Percentiles rank a stretch among this genome's conserved stretches.
These are phyloP conservation scores for Lentinus brumalis DNA, from an alignment of 768 basidiomycete species.

Conservation along the genomic window DNA sequence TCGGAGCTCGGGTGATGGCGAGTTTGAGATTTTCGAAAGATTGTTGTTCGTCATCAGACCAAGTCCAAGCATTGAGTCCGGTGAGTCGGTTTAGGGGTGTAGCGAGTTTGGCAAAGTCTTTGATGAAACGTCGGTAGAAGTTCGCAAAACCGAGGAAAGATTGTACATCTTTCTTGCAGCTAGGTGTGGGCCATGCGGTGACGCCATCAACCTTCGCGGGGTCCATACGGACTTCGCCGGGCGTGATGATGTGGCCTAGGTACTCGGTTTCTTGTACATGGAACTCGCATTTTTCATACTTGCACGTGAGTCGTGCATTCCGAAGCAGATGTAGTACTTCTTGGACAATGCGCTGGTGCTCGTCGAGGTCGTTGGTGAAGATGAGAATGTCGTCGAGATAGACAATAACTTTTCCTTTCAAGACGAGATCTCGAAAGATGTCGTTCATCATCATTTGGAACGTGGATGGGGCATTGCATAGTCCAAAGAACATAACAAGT, in stretches of 20 bases:
- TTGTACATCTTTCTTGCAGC: conserved; percentile 17
- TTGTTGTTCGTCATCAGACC: background rate
- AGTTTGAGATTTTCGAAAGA: conserved; percentile 3
- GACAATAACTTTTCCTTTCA: conserved; percentile 34
- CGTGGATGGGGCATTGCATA: conserved; percentile 38
- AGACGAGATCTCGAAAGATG: conserved; percentile 32
- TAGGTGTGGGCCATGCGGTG: conserved; percentile 27
- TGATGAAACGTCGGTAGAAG: conserved; percentile 32
- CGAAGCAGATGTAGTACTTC: conserved; percentile 26
- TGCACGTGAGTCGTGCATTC: conserved; percentile 34
- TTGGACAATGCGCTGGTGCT: conserved; percentile 22
- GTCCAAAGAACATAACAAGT: conserved; percentile 41
- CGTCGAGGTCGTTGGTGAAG: conserved; percentile 31
- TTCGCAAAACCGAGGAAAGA: conserved; percentile 31
- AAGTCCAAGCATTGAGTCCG: background rate
- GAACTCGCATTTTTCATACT: conserved; percentile 42
- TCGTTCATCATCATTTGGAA: conserved; percentile 37
- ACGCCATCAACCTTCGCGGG: conserved; percentile 31
- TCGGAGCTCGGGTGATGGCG: conserved; percentile 1
- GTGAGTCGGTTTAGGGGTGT: conserved; percentile 16
- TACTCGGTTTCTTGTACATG: conserved; percentile 29
- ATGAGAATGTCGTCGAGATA: conserved; percentile 48
- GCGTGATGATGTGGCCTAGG: conserved; percentile 32
- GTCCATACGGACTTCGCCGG: conserved; percentile 31
- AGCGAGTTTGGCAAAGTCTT: conserved; percentile 27